Evolutionary conservation across 108 stramenopile genomes (phyloP).

Genomic region (Nitzschia sp.): DNA sequence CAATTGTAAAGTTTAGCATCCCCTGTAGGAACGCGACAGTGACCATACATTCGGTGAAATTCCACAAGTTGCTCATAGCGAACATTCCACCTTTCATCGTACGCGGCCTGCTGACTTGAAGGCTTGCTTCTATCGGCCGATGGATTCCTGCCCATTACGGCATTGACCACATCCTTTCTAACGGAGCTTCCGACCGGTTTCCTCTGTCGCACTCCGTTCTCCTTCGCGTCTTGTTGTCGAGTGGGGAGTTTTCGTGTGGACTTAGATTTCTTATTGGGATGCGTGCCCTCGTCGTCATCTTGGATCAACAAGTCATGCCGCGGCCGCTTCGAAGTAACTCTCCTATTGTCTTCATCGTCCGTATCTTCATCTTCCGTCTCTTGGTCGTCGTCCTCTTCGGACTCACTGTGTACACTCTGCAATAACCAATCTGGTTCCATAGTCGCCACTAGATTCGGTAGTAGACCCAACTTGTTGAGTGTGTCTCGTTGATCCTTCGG

Average conservation of each 20-base stretch:
- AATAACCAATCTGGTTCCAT: not conserved
- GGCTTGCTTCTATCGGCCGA: too few relatives aligned
- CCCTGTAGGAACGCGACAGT: slow-evolving; percentile 29
- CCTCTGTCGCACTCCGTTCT: too few relatives aligned
- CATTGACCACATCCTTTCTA: too few relatives aligned
- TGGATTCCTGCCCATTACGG: not conserved
- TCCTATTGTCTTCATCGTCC: not conserved
- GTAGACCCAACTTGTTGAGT: not conserved
- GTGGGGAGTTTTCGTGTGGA: not conserved
- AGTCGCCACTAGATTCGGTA: not conserved
- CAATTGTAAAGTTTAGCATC: slow-evolving; percentile 19
- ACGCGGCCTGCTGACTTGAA: too few relatives aligned
- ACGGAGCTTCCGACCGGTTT: too few relatives aligned
- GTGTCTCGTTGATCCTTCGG: not conserved
- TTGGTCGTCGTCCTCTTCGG: not conserved
- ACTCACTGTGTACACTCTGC: not conserved
- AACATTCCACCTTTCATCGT: too few relatives aligned
- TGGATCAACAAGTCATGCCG: not conserved
- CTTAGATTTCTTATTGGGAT: not conserved
- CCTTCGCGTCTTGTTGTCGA: too few relatives aligned
- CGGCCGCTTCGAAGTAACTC: not conserved
- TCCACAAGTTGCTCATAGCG: slow-evolving; percentile 23
- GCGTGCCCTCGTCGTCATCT: not conserved
- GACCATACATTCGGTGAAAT: slow-evolving; percentile 31
- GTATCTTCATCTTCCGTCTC: not conserved